Evolutionary conservation across 2,329 filamentous ascomycete species (phyloP), one percentile per base, ranked within the genome.

Genomic region (Septoria petroselini): DNA sequence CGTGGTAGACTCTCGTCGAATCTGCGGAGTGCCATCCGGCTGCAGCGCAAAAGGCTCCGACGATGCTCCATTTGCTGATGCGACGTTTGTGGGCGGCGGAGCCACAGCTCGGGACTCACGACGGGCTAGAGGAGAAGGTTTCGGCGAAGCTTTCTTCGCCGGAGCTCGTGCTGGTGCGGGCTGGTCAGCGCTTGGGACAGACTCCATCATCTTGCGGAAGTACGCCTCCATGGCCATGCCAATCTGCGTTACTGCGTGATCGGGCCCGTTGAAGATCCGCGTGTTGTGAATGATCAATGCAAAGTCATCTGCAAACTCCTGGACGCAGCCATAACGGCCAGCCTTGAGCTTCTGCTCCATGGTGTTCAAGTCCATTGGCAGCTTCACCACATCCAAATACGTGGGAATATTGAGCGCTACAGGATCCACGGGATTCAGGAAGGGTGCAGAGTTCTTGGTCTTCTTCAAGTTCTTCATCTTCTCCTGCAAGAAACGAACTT

Each of bases 1-100:
- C 59, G 90, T 88, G 3, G 80, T 85, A 1, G 88, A 95, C 62
- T 94, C 89, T 15, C 91, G 86, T 46, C 93, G 85, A 57, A 93
- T 93, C 31, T 89, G 77, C 7, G 89, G 89, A 31, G 88, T 78
- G 1, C 88, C 88, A 60, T 88, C 83, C 1, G 88, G 82, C 18
- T 86, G 82, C 8, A 94, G 75, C 2, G 89, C 88, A 69, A 90
- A 94, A 0, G 85, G 80, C 23, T 77, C 78, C 15, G 62, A 59
- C 4, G 74, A 70, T 4, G 70, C 68, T 14, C 70, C 68, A 39
- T 76, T 73, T 23, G 73, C 65, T 41, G 11, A 69, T 70, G 49
- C 8, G 69, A 60, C 3, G 62, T 57, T 11, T 65, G 65, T 9
- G 62, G 57, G 50, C n/a, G 58, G 39, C 12, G 41, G 46, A 11